Evolutionary conservation across 169 alveolate species (phyloP).

Genomic region (Ichthyophthirius multifiliis): DNA sequence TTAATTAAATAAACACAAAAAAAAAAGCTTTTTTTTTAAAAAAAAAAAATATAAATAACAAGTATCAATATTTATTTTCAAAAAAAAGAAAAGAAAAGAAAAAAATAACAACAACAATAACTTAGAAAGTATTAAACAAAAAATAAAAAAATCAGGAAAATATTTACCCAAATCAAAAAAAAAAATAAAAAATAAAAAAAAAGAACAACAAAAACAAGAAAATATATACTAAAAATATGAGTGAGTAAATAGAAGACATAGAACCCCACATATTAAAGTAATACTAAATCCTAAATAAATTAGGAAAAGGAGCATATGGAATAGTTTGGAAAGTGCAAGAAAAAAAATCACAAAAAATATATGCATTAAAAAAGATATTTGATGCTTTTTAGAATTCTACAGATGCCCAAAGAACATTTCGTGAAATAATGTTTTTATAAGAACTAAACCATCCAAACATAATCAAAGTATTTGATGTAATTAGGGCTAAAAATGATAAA

Average conservation of each 20-base stretch:
- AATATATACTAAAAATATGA: no score
- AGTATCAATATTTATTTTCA: no score
- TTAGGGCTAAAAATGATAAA: slow-evolving; percentile 75
- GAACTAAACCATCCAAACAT: slow-evolving; percentile 50
- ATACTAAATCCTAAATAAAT: slow-evolving; percentile 86
- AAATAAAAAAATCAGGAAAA: no score
- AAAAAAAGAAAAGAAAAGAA: no score
- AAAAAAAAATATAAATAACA: no score
- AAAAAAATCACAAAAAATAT: slow-evolving; percentile 92
- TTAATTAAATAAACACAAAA: no score
- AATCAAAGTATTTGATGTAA: slow-evolving; percentile 15
- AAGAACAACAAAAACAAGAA: no score
- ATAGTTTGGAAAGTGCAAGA: slow-evolving; percentile 98
- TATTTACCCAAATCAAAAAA: no score
- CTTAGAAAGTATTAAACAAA: no score
- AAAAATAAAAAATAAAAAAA: no score
- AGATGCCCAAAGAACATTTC: slow-evolving; percentile 99
- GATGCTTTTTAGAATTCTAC: slow-evolving; percentile 99
- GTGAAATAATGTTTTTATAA: slow-evolving; percentile 97
- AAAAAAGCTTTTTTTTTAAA: no score
- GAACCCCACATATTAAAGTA: slow-evolving; percentile 91
- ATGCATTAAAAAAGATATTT: slow-evolving; percentile 98
- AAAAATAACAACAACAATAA: no score
- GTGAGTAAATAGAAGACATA: slow-evolving; percentile 87
- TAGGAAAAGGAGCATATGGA: slow-evolving; percentile 99